Base-by-base conservation (phyloP, 2,329 filamentous ascomycete species). In the Clarireedia hainanense region DNA sequence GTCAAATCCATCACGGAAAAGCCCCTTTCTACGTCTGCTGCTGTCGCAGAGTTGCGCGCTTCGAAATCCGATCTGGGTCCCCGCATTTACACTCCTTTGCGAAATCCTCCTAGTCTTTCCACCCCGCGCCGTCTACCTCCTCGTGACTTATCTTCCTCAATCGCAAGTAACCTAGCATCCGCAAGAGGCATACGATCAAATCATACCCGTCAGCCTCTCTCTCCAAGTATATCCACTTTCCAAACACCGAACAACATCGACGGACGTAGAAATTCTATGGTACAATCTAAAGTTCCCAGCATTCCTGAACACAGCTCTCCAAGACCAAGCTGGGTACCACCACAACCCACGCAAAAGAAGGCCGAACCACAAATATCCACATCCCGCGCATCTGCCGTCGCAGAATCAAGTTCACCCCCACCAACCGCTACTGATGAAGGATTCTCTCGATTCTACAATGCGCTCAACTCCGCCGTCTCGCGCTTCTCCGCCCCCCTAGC, bases 371-470 rank as follows among this genome's bases (percentile, higher is more conserved):
- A 64, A 64, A 52, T 55, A 20, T 27, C 54, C 7, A 63, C 61
- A 7, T 58, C 62, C 20, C 53, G 56, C 49, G 69, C 70, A 64
- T 66, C 70, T 14, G 69, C 69, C 12, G 67, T 71, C 4, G 64
- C 65, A 5, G 62, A 59, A 52, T 50, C 63, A 15, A 52, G 58
- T 34, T 58, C 61, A 59, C 58, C 23, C 60, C 68, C 57, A 36
- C 57, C 53, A 36, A 57, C 58, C 74, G 72, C 63, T 6, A 66
- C 72, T 1, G 89, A 95, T 34, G 91, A 92, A 56, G 86, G 89
- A 5, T 99, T 96, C 68, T 83, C 89, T 6, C 83, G 85, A 53
- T 99, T 97, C 73, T 99, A 97, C 72, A 91, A 81, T 57, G 91
- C 90, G 1, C 96, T 96, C 66, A 91, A 91, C 55, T 89, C 81